Evolutionary conservation across 495 filamentous ascomycete species (phyloP), one percentile per base, ranked within the genome.

Genomic region (Xylaria intraflava): DNA sequence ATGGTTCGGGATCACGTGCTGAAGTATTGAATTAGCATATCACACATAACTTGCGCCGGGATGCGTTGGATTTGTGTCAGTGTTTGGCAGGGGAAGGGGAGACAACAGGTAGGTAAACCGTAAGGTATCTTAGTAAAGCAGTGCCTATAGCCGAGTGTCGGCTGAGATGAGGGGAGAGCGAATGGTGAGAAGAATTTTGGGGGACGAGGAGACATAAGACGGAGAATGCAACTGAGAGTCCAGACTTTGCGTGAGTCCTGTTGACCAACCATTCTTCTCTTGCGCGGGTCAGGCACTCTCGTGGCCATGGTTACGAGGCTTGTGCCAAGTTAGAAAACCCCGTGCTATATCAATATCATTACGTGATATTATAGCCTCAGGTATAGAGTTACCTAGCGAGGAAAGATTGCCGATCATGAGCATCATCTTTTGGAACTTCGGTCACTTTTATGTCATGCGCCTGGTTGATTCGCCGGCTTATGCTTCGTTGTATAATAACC

Each of bases 401-500:
- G 24, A 46, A 46, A 26, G 50, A 44, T 53, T 16, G 51, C 42
- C 51, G 42, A 40, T 17, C 40, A 33, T 19, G 22, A 46, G 36
- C 51, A 35, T 53, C 42, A 53, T 33, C 40, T 38, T 27, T 38
- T 22, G 24, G 38, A 30, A 41, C 17, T 16, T 51, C 27, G 24
- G 10, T 10, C 31, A 38, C 24, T 39, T 22, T 30, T 23, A 36
- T 44, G 49, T 51, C 49, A 51, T 44, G 35, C 35, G 35, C 17
- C n/a, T 17, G 17, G 3, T 2, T 38, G 14, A n/a, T 6, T 10
- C 7, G 31, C 12, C 11, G 31, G 14, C 31, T 12, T 35, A 4
- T 6, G 14, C 31, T 35, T 12, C 31, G 9, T 14, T 38, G 14
- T 38, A 38, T 6, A 35, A n/a, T 38, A 17, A n/a, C 35, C 16